These are phyloP conservation scores for Bruguiera parviflora DNA, from an alignment of 345 rosid species.

Conservation along the genomic window DNA sequence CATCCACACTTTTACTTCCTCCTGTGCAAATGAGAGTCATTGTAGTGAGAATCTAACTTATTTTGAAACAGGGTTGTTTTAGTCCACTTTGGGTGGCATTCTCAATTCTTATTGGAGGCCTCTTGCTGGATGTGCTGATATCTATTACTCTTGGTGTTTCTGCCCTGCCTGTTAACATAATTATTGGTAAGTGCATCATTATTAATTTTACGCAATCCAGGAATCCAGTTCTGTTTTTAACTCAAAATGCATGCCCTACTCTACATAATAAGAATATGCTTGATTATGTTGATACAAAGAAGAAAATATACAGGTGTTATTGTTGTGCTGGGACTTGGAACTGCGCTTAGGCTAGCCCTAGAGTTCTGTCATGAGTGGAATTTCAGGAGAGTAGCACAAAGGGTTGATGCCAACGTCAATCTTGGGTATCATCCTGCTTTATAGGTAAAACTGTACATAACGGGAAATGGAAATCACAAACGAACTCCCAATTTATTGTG, in stretches of 20 bases:
- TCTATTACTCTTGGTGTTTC: slow-evolving; percentile 81
- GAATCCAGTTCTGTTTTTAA: neutral
- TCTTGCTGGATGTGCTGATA: slow-evolving; percentile 80
- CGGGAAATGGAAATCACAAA: slow-evolving; percentile 1
- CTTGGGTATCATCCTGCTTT: slow-evolving; percentile 60
- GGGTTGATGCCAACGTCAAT: slow-evolving; percentile 57
- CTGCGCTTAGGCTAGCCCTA: slow-evolving; percentile 68
- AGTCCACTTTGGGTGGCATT: slow-evolving; percentile 94
- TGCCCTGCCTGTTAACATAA: slow-evolving; percentile 83
- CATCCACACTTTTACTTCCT: slow-evolving; percentile 9
- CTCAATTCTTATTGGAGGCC: slow-evolving; percentile 77
- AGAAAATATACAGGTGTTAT: slow-evolving; percentile 56
- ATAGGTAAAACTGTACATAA: slow-evolving; percentile 43
- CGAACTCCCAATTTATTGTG: slow-evolving; percentile 10
- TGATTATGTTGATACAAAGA: slow-evolving; percentile 12
- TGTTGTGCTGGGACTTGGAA: slow-evolving; percentile 90
- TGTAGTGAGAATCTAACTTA: slow-evolving; percentile 7
- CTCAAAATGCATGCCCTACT: neutral
- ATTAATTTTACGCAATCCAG: neutral
- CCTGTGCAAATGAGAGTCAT: slow-evolving; percentile 6
- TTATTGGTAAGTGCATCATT: slow-evolving; percentile 49
- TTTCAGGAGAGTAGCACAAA: slow-evolving; percentile 62
- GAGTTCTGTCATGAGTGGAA: slow-evolving; percentile 90
- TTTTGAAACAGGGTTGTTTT: slow-evolving; percentile 56
- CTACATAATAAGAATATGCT: neutral